Evolutionary conservation across 495 filamentous ascomycete genomes (phyloP), one percentile per base, ranked within the genome.

Genomic region (Jackrogersella multiformis): DNA sequence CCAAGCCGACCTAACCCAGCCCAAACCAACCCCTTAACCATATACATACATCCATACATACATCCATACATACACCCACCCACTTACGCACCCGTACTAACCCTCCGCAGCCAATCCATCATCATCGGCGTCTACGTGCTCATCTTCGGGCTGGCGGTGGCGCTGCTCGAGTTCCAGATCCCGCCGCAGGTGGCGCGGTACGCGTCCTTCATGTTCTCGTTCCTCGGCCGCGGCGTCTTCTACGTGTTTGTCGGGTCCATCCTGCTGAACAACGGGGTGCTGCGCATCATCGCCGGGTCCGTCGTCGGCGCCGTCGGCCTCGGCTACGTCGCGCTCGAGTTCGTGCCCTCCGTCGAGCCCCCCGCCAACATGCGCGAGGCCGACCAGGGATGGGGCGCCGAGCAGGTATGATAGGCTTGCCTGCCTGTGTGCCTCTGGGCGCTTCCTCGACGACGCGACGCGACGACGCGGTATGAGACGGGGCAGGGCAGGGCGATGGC

Each of bases 171-270:
- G 79, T 95, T 97, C 80, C 94, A 96, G 79, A 93, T 97, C 68
- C 96, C 96, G 4, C 92, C 93, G 32, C 93, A 97, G 76, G 84
- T 96, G 35, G 89, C 92, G 61, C 88, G 91, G 76, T 97, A 98
- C 84, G 95, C 94, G 15, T 93, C 90, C 21, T 99, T 99, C 87
- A 88, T 98, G 74, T 98, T 97, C 85, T 93, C 89, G 44, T 98
- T 99, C 86, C 76, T 98, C 68, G 95, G 95, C 54, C 93, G 95
- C 70, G 95, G 95, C 76, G 81, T 93, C 76, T 98, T 99, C 82
- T 99, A 99, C 84, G 88, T 97, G 79, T 98, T 99, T 80, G 82
- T 94, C 74, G 95, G 94, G 66, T 90, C 86, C 57, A 89, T 98
- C 73, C 80, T 96, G 21, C 82, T 96, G 51, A 87, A 91, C 73